Base-by-base conservation (phyloP, 352 stramenopile genomes). In the Phytophthora pistaciae region DNA sequence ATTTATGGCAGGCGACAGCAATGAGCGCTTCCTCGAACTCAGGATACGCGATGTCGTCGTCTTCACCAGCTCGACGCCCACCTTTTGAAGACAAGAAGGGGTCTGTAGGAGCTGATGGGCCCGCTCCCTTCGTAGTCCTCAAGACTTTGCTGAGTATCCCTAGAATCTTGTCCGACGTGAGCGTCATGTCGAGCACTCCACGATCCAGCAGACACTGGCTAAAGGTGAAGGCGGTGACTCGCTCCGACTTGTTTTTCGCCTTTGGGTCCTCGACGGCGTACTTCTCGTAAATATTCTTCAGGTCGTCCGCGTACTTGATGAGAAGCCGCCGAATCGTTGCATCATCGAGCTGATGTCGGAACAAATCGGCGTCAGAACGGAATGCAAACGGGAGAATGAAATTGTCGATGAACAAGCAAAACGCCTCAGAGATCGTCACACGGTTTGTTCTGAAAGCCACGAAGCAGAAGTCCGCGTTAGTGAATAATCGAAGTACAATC, bases 321-420 rank as follows among this genome's bases (percentile, higher is more conserved):
- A 91, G 63, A 40, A 94, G 40, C 0, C 78, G 77, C 9, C 81
- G 85, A 60, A 94, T 88, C 46, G 84, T 88, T 16, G 80, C 72
- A 25, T 91, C 80, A 46, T 94, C 87, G 11, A 94, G 74, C 71
- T 94, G 82, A 68, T 85, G 85, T 6, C 83, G 80, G 70, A 94
- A 94, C 50, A 92, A 59, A 53, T 94, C 87, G 29, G 81, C 81
- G 63, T 94, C 85, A 9, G 79, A 83, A 49, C 87, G 84, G 74
- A 92, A 93, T 7, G 87, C 87, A 33, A 89, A 93, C 16, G 87
- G 84, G 10, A 93, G 60, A 36, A 94, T 86, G 21, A 82, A 89
- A 61, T 90, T 94, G 72, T 92, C 85, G 2, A 91, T 71, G 36
- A 94, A 78, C 44, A 94, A 75, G 56, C 85, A 94, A 53, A 94